Conservation (phyloP, 2,329 filamentous ascomycete species). For the Tetracladium maxilliforme region DNA sequence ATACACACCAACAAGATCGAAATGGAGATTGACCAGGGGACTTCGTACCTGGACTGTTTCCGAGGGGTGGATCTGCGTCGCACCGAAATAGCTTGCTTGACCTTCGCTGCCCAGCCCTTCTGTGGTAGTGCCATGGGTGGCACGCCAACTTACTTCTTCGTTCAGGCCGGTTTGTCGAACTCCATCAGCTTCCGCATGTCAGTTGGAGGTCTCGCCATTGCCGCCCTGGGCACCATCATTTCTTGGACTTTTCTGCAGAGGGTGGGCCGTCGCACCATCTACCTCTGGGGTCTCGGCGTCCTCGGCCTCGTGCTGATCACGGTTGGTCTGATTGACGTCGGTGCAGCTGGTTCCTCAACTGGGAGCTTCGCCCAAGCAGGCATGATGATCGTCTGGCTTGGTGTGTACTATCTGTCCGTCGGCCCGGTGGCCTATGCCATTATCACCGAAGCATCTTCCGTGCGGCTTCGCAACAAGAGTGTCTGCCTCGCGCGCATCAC, state of each 20-base stretch:
- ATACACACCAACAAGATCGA: constrained; percentile 30
- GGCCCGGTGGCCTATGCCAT: constrained; percentile 22
- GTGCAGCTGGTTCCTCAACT: constrained; percentile 5
- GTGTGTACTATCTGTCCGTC: constrained; percentile 18
- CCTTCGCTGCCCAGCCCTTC: constrained; percentile 25
- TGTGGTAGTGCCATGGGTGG: constrained; percentile 24
- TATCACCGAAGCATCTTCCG: constrained; percentile 19
- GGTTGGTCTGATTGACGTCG: constrained; percentile 20
- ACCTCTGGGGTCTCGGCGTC: constrained; percentile 21
- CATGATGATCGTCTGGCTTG: constrained; percentile 9
- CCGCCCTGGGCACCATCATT: constrained; percentile 24
- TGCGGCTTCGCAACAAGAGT: constrained; percentile 19
- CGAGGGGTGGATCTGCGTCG: constrained; percentile 27
- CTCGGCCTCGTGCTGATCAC: constrained; percentile 27
- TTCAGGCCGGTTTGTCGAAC: constrained; percentile 24
- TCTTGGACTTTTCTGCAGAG: constrained; percentile 27
- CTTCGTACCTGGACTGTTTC: constrained; percentile 29
- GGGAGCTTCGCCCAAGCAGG: constrained; percentile 5
- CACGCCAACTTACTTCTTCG: constrained; percentile 28
- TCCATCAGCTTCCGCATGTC: constrained; percentile 23
- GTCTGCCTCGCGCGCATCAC: constrained; percentile 20
- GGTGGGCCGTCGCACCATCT: constrained; percentile 26
- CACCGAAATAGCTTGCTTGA: constrained; percentile 28
- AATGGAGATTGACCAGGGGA: constrained; percentile 21
- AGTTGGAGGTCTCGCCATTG: constrained; percentile 24